Base-by-base conservation (phyloP, 495 filamentous ascomycete species). In the Pseudoneurospora amorphoporcata region DNA sequence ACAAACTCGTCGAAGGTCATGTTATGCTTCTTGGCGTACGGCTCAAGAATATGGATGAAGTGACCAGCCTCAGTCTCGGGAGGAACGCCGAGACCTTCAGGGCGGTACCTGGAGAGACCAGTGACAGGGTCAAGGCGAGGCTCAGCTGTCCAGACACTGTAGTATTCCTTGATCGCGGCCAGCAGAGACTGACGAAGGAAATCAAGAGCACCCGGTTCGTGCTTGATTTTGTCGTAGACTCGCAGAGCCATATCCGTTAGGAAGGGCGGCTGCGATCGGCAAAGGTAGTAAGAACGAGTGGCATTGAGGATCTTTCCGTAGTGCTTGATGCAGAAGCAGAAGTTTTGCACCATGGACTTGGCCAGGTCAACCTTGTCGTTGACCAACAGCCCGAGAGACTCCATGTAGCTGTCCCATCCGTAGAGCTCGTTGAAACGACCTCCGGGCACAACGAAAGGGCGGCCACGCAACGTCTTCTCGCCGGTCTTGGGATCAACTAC, bases 291-390 rank as follows among this genome's bases (percentile, higher is more conserved):
- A 10, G 94, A 92, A 42, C 95, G 90, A 39, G 95, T 99, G 23
- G 95, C 95, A 81, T 98, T 99, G 74, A 98, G 89, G 72, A 98
- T 95, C 83, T 98, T 99, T 71, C 93, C 95, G 79, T 99, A 99
- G 81, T 99, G 96, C 81, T 93, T 90, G 82, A 99, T 98, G 83
- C 92, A 94, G 83, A 99, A 99, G 81, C 92, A 94, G 81, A 98
- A 98, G 82, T 99, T 95, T 75, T 88, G 82, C 40, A 98, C 93
- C 92, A 98, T 98, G 35, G 91, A 87, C 82, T 97, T 96, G 71
- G 92, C 93, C 45, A 99, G 83, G 77, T 97, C 87, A 42, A 91
- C 89, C 68, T 91, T 90, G 77, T 92, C 91, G 78, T 94, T 91
- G 73, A 90, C 89, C 45, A 98, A 81, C 73, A 99, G 85, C 5